phyloP scores from a whole-genome alignment of 805 yeast genomes.

The Wickerhamiella alocasiicola region DNA sequence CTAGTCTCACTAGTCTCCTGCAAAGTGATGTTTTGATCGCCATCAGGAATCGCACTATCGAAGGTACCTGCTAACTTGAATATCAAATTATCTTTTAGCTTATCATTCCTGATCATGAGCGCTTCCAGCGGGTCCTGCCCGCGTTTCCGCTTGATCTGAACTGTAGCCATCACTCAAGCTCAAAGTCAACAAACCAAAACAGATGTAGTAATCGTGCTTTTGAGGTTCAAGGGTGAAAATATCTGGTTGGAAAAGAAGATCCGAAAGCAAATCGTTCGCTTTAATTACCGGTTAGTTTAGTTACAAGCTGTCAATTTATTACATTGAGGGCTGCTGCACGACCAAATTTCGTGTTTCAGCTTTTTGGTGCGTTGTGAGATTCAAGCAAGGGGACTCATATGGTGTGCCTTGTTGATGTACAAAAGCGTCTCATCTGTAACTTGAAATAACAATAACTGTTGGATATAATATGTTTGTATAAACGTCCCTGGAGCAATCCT shows the following conservation, averaged over 20 bases:
- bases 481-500: too few relatives aligned
- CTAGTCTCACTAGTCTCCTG: slow-evolving; percentile 23
- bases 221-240: neutral
- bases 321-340: neutral
- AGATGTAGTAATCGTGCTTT: too few relatives aligned
- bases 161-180: slow-evolving; percentile 21
- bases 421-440: too few relatives aligned
- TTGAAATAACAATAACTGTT: too few relatives aligned
- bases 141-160: slow-evolving; percentile 77
- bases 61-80: slow-evolving; percentile 24
- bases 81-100: slow-evolving; percentile 16
- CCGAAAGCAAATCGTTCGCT: neutral
- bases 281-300: neutral
- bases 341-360: too few relatives aligned
- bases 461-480: too few relatives aligned
- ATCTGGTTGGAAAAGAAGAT: too few relatives aligned
- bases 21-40: slow-evolving; percentile 13
- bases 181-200: neutral
- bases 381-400: too few relatives aligned
- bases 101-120: slow-evolving; percentile 27
- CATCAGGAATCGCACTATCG: slow-evolving; percentile 13
- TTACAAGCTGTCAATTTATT: too few relatives aligned
- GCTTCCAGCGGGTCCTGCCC: slow-evolving; percentile 85
- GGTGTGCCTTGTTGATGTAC: too few relatives aligned
- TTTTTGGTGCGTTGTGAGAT: too few relatives aligned